phyloP scores from a whole-genome alignment of 1,284 basidiomycete species.

The Cutaneotrichosporon sp. region DNA sequence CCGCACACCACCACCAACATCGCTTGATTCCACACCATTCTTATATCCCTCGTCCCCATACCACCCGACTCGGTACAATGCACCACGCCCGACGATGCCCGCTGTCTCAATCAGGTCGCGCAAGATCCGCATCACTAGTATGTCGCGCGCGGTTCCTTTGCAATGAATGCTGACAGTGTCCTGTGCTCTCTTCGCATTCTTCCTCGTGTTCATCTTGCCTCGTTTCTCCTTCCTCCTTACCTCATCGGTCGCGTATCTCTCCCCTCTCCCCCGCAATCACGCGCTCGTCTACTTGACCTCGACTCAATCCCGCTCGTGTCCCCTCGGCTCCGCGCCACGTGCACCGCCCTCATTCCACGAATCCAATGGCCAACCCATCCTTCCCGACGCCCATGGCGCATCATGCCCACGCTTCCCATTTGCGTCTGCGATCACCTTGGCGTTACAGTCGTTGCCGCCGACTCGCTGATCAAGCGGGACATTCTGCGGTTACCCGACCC shows the following conservation, averaged over 20 bases:
- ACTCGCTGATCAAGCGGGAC: conserved; percentile 83
- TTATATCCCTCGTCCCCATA: neutral
- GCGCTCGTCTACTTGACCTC: neutral
- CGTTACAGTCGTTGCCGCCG: conserved; percentile 75
- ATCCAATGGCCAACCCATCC: neutral
- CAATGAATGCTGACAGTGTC: conserved; percentile 12
- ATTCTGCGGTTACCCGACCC: conserved; percentile 89
- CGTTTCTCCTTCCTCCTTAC: neutral
- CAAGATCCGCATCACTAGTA: conserved; percentile 39
- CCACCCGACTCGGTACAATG: neutral
- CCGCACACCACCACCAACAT: neutral
- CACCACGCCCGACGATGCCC: neutral
- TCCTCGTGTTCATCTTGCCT: neutral
- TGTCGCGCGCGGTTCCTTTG: conserved; percentile 12
- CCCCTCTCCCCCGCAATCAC: neutral
- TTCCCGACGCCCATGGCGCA: neutral
- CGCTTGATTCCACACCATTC: neutral
- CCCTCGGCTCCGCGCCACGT: conserved; percentile 6
- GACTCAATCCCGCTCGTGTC: neutral
- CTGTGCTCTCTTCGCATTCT: neutral
- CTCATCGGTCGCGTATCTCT: neutral
- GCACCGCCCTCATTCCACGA: conserved; percentile 4
- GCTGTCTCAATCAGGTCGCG: conserved; percentile 24
- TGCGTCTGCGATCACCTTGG: neutral
- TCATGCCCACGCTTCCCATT: neutral